phyloP scores from a whole-genome alignment of 1,284 basidiomycete genomes.

The Stereum hirsutum region DNA sequence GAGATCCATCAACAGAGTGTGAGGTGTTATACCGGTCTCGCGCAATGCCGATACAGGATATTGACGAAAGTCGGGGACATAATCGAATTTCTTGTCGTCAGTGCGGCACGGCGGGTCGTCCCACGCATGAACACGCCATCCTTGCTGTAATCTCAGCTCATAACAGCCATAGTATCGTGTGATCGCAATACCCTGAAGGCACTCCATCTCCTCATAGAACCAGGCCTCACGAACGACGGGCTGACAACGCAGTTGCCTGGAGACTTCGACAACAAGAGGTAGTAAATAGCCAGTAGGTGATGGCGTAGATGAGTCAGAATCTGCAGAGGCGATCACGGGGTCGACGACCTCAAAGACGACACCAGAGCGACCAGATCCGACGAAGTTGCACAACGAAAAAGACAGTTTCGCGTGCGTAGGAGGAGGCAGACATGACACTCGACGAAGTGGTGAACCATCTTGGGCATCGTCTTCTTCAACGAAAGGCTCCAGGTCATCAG shows the following conservation, averaged over 20 bases:
- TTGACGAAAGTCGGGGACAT: neutral
- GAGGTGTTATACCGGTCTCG: neutral
- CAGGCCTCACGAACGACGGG: too few relatives aligned
- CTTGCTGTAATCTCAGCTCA: too few relatives aligned
- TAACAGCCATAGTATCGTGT: too few relatives aligned
- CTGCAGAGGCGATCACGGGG: neutral
- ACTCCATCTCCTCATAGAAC: too few relatives aligned
- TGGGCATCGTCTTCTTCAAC: neutral
- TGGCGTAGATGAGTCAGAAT: neutral
- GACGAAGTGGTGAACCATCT: neutral
- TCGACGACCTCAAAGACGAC: neutral
- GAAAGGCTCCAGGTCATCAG: neutral
- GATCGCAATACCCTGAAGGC: too few relatives aligned
- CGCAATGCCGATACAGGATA: neutral
- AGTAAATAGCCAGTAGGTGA: neutral
- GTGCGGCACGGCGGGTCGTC: too few relatives aligned
- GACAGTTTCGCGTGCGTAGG: neutral
- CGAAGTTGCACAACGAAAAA: neutral
- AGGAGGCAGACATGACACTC: neutral
- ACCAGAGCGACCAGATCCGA: neutral
- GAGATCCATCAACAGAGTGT: neutral
- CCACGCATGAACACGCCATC: too few relatives aligned
- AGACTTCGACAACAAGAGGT: neutral
- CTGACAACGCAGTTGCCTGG: neutral
- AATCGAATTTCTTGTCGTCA: too few relatives aligned